phyloP scores from a whole-genome alignment of 768 basidiomycete genomes.

The Boletellus ananas region DNA sequence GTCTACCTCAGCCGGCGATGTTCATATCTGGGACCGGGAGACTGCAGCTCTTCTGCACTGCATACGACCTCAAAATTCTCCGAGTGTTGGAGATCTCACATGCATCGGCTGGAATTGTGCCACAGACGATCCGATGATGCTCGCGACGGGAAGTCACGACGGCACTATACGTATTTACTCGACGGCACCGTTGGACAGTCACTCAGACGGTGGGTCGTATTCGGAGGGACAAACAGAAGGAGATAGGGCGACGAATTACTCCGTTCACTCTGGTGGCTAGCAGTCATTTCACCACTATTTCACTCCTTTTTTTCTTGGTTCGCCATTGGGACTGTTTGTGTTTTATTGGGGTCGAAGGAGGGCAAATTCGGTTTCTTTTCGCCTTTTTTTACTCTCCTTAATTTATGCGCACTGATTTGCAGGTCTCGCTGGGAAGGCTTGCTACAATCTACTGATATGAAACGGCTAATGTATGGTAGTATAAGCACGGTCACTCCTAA shows the following conservation, averaged over 20 bases:
- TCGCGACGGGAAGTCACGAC: slow-evolving; percentile 76
- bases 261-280: slow-evolving; percentile 28
- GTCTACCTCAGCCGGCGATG: slow-evolving; percentile 60
- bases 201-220: slow-evolving; percentile 24
- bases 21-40: slow-evolving; percentile 85
- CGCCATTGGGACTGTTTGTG: not conserved
- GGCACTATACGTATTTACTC: slow-evolving; percentile 76
- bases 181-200: slow-evolving; percentile 30
- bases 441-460: slow-evolving; percentile 21
- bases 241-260: slow-evolving; percentile 22
- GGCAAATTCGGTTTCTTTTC: not conserved
- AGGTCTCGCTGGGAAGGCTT: slow-evolving; percentile 9
- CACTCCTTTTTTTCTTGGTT: not conserved
- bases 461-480: slow-evolving; percentile 27
- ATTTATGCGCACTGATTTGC: slow-evolving; percentile 22
- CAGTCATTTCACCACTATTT: slow-evolving; percentile 2
- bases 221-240: slow-evolving; percentile 22
- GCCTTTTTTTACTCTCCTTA: slow-evolving; percentile 2
- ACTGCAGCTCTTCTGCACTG: slow-evolving; percentile 69
- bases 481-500: slow-evolving; percentile 17
- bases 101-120: slow-evolving; percentile 79
- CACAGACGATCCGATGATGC: slow-evolving; percentile 45
- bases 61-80: slow-evolving; percentile 51
- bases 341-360: slow-evolving; percentile 14
- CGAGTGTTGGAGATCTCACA: slow-evolving; percentile 63